Evolutionary conservation across 2,329 filamentous ascomycete genomes (phyloP), one percentile per base, ranked within the genome.

Genomic region (Exophiala phaeomuriformis): DNA sequence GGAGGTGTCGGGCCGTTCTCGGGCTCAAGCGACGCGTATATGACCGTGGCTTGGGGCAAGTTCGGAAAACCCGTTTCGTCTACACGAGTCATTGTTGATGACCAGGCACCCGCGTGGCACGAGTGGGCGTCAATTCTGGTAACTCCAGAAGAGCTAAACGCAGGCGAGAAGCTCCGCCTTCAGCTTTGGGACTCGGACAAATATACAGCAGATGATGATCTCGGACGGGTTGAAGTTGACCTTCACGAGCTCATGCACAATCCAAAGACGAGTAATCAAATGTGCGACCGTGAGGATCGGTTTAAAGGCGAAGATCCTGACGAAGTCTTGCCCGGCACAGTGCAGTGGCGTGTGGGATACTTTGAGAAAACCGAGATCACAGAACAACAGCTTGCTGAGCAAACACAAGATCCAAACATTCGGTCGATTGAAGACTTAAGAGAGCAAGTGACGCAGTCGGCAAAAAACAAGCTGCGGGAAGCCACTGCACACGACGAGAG

Each of bases 131-230:
- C 79, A 53, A 69, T 89, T n/a, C 71, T 87, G 1, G 84, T 89
- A 1, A 83, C 83, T 0, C 76, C 82, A 0, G 81, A 87, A 58
- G 85, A 89, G 64, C 67, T 89, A 7, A 85, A 89, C 56, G 84
- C 86, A 0, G 78, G 83, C 27, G 85, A 88, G 67, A 81, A 79
- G 33, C 66, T 90, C 6, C 78, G 84, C 2, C 64, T 89, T 1
- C 84, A 88, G 63, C 72, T 89, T 0, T 90, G 85, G 85, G 86
- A 90, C 61, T 86, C 83, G 1, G 86, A 89, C 65, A 81, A 82
- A 41, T 77, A 80, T 48, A 84, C 81, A 1, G 85, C 85, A 1
- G 85, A 89, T 63, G 85, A 89, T 61, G 85, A 89, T 62, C 73
- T 89, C 1, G 85, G 86, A 10, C 78, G 85, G 10, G 85, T 88